Evolutionary conservation across 495 filamentous ascomycete species (phyloP), one percentile per base, ranked within the genome.

Genomic region (Aspergillus affinis): DNA sequence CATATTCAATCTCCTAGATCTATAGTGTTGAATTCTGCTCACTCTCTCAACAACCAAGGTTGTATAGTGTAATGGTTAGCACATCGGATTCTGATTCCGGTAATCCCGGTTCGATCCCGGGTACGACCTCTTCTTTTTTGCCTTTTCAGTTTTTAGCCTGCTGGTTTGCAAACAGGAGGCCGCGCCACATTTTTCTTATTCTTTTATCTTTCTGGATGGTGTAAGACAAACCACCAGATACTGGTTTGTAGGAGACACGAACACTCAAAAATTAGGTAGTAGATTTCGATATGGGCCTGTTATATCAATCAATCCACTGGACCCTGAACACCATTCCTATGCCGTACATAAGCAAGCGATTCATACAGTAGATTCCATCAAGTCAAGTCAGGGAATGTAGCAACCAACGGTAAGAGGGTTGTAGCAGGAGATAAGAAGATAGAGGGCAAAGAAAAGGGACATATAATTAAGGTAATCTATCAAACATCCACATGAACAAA

Each of bases 21-120:
- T n/a, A n/a, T n/a, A n/a, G n/a, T n/a, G n/a, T n/a, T n/a, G n/a
- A n/a, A n/a, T n/a, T n/a, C n/a, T n/a, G n/a, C n/a, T n/a, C n/a
- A n/a, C n/a, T n/a, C 13, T 46, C 26, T 55, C 45, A 21, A 52
- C n/a, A 30, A 19, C 30, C 2, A 20, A 15, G 57, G 67, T 69
- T 67, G 57, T 65, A 61, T 69, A 65, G 65, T 65, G 64, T 69
- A 69, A 66, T 66, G 68, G 68, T 64, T 51, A 74, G 65, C 65
- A 73, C 72, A 52, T 50, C 48, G 59, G 72, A 73, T 74, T 74
- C 72, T 73, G 70, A 74, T 74, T 73, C 72, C 60, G 48, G 55
- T 61, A 65, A 72, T 72, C 72, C 70, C 69, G 72, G 70, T 74
- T 74, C 72, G 72, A 72, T 74, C 70, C 69, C 72, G 71, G 72